Evolutionary conservation across 495 filamentous ascomycete genomes (phyloP).

Genomic region (Melanomma pulvis-pyrius): DNA sequence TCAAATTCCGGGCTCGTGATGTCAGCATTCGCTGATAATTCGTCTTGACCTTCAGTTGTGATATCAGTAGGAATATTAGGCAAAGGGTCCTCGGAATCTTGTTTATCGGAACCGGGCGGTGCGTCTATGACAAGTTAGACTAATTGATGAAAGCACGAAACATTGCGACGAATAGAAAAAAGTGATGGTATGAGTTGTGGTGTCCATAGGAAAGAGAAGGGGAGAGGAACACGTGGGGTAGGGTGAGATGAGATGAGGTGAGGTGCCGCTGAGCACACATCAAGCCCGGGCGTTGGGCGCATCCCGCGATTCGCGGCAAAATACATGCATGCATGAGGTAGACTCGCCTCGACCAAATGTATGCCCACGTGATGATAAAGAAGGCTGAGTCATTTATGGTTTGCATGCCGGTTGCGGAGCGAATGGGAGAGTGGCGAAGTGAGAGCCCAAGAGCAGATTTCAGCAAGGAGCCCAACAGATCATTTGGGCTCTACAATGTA

Average conservation of each 20-base stretch:
- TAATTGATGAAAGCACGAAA: neutral
- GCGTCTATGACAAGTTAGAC: neutral
- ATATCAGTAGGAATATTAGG: neutral
- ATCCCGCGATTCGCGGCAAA: conserved; percentile 14
- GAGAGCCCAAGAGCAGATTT: neutral
- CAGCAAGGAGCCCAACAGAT: neutral
- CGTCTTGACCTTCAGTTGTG: neutral
- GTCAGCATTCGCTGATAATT: neutral
- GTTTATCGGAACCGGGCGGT: neutral
- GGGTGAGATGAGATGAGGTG: conserved; percentile 5
- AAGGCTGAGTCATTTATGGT: conserved; percentile 9
- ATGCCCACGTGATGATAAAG: conserved; percentile 26
- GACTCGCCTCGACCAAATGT: conserved; percentile 2
- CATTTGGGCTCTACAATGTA: neutral
- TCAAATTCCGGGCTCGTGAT: neutral
- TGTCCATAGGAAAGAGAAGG: neutral
- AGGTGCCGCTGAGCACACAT: neutral
- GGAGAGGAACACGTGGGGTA: conserved; percentile 2
- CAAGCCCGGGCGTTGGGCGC: neutral
- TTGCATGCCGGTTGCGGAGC: neutral
- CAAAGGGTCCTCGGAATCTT: neutral
- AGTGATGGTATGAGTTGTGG: neutral
- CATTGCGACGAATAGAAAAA: neutral
- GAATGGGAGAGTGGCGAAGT: neutral
- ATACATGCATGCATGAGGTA: conserved; percentile 21